Evolutionary conservation across 202 grass and related monocot genomes (phyloP).

Genomic region (Eragrostis tef): DNA sequence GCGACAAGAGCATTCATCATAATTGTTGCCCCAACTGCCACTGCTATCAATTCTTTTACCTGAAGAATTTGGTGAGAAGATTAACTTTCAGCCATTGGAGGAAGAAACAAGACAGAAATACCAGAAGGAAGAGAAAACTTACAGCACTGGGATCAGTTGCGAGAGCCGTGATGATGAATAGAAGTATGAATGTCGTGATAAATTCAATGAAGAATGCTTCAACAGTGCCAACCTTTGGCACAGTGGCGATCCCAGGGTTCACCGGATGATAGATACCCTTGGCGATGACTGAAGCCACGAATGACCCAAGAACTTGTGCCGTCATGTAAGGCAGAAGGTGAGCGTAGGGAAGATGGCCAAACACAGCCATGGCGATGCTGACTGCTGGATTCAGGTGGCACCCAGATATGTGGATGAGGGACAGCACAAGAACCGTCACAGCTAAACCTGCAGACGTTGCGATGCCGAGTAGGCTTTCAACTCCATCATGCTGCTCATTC

Average conservation of each 20-base stretch:
- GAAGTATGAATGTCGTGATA: conserved; percentile 58
- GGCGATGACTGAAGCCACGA: conserved; percentile 37
- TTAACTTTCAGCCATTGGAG: not conserved
- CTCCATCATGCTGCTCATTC: conserved; percentile 42
- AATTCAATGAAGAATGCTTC: conserved; percentile 65
- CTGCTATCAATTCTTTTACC: conserved; percentile 46
- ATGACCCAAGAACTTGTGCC: conserved; percentile 50
- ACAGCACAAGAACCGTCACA: conserved; percentile 47
- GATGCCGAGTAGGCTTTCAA: conserved; percentile 39
- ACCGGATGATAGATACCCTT: conserved; percentile 51
- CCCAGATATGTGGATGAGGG: conserved; percentile 57
- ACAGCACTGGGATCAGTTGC: conserved; percentile 46
- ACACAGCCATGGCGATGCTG: conserved; percentile 51
- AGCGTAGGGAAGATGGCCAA: conserved; percentile 48
- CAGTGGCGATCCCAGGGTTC: conserved; percentile 32
- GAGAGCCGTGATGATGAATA: conserved; percentile 47
- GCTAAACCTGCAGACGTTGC: conserved; percentile 55
- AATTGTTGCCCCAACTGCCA: conserved; percentile 37
- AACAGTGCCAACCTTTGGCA: conserved; percentile 46
- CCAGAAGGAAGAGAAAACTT: not conserved
- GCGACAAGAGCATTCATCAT: conserved; percentile 44
- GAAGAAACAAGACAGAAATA: not conserved
- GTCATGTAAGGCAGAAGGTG: conserved; percentile 45
- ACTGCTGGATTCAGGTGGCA: conserved; percentile 62
- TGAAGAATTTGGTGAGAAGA: not conserved